These are phyloP conservation scores for Pseudoturritis turrita DNA, from an alignment of 345 rosid species.

Conservation along the genomic window DNA sequence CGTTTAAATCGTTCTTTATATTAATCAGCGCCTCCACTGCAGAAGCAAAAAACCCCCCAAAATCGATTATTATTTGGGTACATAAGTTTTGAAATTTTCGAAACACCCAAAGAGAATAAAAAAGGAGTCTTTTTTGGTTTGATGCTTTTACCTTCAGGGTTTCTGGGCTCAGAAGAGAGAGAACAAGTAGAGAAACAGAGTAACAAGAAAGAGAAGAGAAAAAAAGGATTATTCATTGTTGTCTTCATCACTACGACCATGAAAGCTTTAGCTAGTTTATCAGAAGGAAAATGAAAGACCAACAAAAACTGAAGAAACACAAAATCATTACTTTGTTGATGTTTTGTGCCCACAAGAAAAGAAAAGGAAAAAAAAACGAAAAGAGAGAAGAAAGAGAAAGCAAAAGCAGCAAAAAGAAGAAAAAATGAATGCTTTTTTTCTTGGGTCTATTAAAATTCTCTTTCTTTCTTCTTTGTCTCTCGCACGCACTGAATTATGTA, in stretches of 20 bases:
- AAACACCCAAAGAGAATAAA: neutral
- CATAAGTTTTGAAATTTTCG: neutral
- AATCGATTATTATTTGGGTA: neutral
- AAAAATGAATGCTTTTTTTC: neutral
- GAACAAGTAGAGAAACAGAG: constrained; percentile 33
- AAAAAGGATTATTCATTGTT: constrained; percentile 6
- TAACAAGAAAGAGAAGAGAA: constrained; percentile 25
- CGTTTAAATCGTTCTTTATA: constrained; percentile 50
- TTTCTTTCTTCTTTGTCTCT: neutral
- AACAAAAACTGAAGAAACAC: constrained; percentile 1
- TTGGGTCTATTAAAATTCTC: constrained; percentile 12
- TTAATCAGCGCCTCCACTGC: constrained; percentile 81
- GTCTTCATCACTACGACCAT: constrained; percentile 31
- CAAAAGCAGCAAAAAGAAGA: constrained; percentile 2
- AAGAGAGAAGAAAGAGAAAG: constrained; percentile 1
- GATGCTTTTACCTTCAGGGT: constrained; percentile 67
- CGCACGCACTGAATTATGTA: constrained; percentile 9
- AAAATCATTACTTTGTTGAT: constrained; percentile 33
- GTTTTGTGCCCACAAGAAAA: constrained; percentile 24
- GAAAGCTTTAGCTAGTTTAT: constrained; percentile 14
- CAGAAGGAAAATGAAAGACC: neutral
- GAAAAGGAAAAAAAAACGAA: neutral
- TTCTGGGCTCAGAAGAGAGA: constrained; percentile 66
- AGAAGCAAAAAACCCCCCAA: neutral
- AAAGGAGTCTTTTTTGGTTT: neutral